phyloP scores from a whole-genome alignment of 2,329 filamentous ascomycete genomes.

The Scytalidium sp. region DNA sequence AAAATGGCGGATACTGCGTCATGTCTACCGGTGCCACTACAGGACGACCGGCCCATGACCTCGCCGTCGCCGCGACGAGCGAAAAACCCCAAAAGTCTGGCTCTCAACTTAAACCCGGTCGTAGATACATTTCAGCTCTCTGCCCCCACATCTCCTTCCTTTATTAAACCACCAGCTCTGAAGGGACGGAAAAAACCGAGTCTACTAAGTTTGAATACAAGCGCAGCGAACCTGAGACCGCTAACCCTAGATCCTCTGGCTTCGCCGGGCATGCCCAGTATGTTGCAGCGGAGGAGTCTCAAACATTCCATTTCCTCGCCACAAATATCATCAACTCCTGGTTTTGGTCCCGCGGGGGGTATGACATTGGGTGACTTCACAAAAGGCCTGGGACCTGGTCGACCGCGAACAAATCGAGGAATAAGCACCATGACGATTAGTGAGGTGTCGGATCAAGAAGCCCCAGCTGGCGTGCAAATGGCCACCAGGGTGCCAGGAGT shows the following conservation, averaged over 20 bases:
- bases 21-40: slow-evolving; percentile 40
- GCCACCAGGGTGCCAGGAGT: slow-evolving; percentile 48
- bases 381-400: slow-evolving; percentile 21
- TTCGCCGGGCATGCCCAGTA: slow-evolving; percentile 54
- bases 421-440: slow-evolving; percentile 24
- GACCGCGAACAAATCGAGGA: slow-evolving; percentile 11
- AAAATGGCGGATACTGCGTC: slow-evolving; percentile 31
- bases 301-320: slow-evolving; percentile 68
- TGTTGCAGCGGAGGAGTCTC: slow-evolving; percentile 58
- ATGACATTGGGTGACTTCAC: slow-evolving; percentile 55
- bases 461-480: slow-evolving; percentile 57
- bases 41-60: slow-evolving; percentile 55
- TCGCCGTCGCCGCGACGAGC: slow-evolving; percentile 67
- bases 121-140: slow-evolving; percentile 44
- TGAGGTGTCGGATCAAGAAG: slow-evolving; percentile 37
- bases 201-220: slow-evolving; percentile 73
- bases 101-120: slow-evolving; percentile 64
- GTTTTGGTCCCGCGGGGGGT: slow-evolving; percentile 58
- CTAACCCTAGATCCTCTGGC: slow-evolving; percentile 50
- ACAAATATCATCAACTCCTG: slow-evolving; percentile 60
- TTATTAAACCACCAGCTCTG: slow-evolving; percentile 74
- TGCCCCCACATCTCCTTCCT: slow-evolving; percentile 62
- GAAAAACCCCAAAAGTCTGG: slow-evolving; percentile 83
- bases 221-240: slow-evolving; percentile 47
- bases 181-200: slow-evolving; percentile 69